phyloP scores from a whole-genome alignment of 1,284 basidiomycete genomes.

The Ceratobasidium sp. region DNA sequence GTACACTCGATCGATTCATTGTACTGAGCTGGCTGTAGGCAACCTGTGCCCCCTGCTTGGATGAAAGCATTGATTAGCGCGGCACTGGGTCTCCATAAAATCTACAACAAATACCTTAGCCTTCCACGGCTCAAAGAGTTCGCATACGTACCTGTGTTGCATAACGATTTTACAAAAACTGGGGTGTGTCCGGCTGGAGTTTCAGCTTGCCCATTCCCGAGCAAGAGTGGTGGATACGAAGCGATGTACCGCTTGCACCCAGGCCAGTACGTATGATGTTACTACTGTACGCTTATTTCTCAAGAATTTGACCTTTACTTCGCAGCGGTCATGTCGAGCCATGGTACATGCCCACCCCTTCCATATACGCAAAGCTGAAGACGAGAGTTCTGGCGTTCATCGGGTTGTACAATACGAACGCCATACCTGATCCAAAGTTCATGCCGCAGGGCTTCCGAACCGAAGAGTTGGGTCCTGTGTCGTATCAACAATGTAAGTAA shows the following conservation, averaged over 20 bases:
- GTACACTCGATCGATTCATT: not conserved
- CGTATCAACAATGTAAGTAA: constrained; percentile 15
- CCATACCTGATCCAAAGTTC: constrained; percentile 24
- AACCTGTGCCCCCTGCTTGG: constrained; percentile 29
- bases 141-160: constrained; percentile 5
- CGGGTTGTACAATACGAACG: constrained; percentile 20
- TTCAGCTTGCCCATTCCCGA: constrained; percentile 18
- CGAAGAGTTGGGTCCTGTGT: constrained; percentile 27
- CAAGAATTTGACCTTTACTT: too few relatives aligned
- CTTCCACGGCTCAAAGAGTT: constrained; percentile 10
- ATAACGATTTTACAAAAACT: not conserved
- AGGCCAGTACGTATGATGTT: constrained; percentile 16
- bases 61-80: not conserved
- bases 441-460: constrained; percentile 26
- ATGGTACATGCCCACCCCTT: constrained; percentile 26
- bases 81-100: not conserved
- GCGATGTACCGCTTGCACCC: constrained; percentile 30
- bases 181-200: constrained; percentile 26
- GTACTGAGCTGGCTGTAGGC: constrained; percentile 1
- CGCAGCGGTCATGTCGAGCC: constrained; percentile 17
- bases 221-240: not conserved
- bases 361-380: not conserved
- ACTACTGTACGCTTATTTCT: too few relatives aligned
- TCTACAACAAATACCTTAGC: constrained; percentile 6
- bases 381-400: not conserved